Conservation (phyloP, 805 yeast species). For the Ogataea siamensis region DNA sequence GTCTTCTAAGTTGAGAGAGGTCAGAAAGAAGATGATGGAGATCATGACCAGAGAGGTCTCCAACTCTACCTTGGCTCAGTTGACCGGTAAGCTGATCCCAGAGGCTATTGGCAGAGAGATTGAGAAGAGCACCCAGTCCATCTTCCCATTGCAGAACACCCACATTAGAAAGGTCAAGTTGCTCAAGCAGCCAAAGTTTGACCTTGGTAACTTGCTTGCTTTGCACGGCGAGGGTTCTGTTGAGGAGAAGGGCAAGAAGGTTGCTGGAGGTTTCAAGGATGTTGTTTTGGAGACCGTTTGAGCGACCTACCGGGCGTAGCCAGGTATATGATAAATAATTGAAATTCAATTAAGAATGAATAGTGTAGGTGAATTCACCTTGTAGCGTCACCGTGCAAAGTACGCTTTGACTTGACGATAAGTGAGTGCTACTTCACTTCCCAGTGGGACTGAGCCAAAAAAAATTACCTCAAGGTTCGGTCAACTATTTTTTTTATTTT, state of each 20-base stretch:
- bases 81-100: constrained; percentile 95
- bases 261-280: constrained; percentile 93
- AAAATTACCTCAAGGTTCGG: no score
- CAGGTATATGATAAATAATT: constrained; percentile 8
- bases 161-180: constrained; percentile 98
- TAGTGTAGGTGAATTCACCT: background rate
- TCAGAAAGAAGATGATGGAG: constrained; percentile 95
- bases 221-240: constrained; percentile 94
- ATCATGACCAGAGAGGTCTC: constrained; percentile 96
- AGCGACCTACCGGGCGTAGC: constrained; percentile 23
- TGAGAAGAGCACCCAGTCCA: constrained; percentile 90
- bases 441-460: no score
- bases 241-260: constrained; percentile 98
- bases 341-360: constrained; percentile 9
- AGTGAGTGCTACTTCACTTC: no score
- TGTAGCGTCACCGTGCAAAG: no score
- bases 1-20: constrained; percentile 94
- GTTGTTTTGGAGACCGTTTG: constrained; percentile 97
- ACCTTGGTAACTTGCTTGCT: constrained; percentile 92
- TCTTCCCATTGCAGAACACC: constrained; percentile 97
- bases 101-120: constrained; percentile 99
- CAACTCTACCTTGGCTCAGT: constrained; percentile 92
- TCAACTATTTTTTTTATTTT: background rate
- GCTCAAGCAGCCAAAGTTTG: constrained; percentile 98
- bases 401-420: no score